Base-by-base conservation (phyloP, 2,329 filamentous ascomycete genomes). In the Capronia epimyces region DNA sequence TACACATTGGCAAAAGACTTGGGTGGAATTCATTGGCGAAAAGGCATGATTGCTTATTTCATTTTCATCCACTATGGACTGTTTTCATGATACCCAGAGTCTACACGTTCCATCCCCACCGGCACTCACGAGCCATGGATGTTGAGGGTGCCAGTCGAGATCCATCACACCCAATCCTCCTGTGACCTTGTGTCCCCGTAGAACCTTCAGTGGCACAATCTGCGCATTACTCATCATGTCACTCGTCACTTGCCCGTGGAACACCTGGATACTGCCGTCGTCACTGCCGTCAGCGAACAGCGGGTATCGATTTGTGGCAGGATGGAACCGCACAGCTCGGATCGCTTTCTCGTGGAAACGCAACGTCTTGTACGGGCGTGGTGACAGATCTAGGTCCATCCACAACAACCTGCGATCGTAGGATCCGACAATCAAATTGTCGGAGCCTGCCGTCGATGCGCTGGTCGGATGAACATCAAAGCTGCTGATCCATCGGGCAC, bases 221-320 rank as follows among this genome's bases (percentile, higher is more conserved):
- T 86, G 94, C 5, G 93, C 90, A 65, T 95, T 95, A 74, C 95
- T 89, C 81, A 98, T 88, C 67, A 95, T 76, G 67, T 98, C 93
- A 55, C 84, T 89, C 24, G 94, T 89, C 22, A 97, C 91, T 71
- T 91, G 95, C 50, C 89, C 91, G 67, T 97, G 91, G 81, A 97
- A 97, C 47, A 98, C 87, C 69, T 98, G 93, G 59, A 97, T 73
- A 16, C 85, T 89, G 22, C 93, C 93, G 67, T 98, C 93, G 66
- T 98, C 94, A 67, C 87, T 93, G 16, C 89, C 89, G 66, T 97
- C 91, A 0, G 90, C 93, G 64, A 98, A 97, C 29, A 98, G 77
- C 15, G 93, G 90, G 55, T 83, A 80, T 7, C 79, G 77, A n/a
- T 76, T 76, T 13, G 55, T 58, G 53, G 83, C 82, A 51, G 83